A percentile compares a stretch with the other conserved stretches of the same genome.
These are phyloP conservation scores for Didymella glomerata DNA, from an alignment of 2,329 filamentous ascomycete genomes.

Conservation along the genomic window DNA sequence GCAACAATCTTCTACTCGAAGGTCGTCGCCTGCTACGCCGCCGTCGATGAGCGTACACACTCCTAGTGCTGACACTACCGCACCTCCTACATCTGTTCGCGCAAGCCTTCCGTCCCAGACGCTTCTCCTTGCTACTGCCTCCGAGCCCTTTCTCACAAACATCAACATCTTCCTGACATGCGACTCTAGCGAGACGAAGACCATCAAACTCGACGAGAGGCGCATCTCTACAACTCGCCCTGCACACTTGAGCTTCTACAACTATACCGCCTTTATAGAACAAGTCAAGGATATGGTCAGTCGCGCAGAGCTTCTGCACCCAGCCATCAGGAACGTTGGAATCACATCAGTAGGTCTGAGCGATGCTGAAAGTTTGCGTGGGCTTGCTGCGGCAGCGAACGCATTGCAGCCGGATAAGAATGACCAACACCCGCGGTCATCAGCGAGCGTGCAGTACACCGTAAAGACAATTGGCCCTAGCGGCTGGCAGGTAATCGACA, in stretches of 20 bases:
- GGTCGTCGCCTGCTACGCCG: conserved; percentile 2
- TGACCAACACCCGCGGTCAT: not conserved
- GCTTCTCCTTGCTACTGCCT: too few species aligned
- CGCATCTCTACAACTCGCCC: conserved; percentile 28
- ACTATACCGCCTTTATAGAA: conserved; percentile 31
- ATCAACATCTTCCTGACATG: conserved; percentile 70
- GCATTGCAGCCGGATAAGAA: conserved; percentile 33
- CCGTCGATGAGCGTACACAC: not conserved
- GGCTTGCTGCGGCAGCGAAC: conserved; percentile 46
- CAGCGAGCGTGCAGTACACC: not conserved
- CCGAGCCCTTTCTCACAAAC: conserved; percentile 46
- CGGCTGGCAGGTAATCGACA: conserved; percentile 36
- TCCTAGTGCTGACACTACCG: not conserved
- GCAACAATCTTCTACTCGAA: not conserved
- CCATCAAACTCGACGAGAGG: conserved; percentile 47
- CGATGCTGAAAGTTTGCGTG: conserved; percentile 35
- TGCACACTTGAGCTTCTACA: conserved; percentile 28
- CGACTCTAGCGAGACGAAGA: conserved; percentile 57
- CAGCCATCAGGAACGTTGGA: not conserved
- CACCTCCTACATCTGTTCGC: not conserved
- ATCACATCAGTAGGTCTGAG: not conserved
- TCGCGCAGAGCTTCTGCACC: conserved; percentile 22
- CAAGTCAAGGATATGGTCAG: conserved; percentile 22
- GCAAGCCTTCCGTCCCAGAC: too few species aligned
- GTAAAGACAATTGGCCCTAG: conserved; percentile 37